A percentile compares a stretch with the other conserved stretches of the same genome.
Evolutionary conservation across 768 basidiomycete genomes (phyloP).

Genomic region (Boletus speciosus): DNA sequence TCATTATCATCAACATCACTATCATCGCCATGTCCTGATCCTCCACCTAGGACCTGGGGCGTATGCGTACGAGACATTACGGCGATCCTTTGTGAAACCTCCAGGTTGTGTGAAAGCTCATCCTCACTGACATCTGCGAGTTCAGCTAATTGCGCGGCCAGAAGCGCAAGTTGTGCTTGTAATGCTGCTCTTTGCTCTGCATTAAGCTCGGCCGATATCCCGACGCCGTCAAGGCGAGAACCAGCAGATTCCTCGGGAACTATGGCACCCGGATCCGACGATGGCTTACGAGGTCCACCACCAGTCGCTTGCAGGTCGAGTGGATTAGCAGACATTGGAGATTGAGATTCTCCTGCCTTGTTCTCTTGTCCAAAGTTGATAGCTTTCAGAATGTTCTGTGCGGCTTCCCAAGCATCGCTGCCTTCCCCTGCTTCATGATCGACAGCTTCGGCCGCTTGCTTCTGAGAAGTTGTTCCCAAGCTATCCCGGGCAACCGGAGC

Average conservation of each 20-base stretch:
- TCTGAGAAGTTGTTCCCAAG: constrained; percentile 7
- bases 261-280: not conserved
- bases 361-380: constrained; percentile 60
- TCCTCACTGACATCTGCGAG: constrained; percentile 46
- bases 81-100: constrained; percentile 5
- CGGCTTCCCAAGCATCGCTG: constrained; percentile 72
- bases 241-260: constrained; percentile 3
- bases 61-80: not conserved
- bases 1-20: constrained; percentile 17
- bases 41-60: not conserved
- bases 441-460: constrained; percentile 8
- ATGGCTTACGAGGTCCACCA: constrained; percentile 3
- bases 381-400: constrained; percentile 72
- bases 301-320: not conserved
- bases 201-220: constrained; percentile 27
- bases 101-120: constrained; percentile 27
- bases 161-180: constrained; percentile 68
- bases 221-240: constrained; percentile 1
- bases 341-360: constrained; percentile 9
- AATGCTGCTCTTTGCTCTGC: constrained; percentile 58
- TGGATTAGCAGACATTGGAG: constrained; percentile 1
- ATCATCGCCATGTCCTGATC: constrained; percentile 8
- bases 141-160: constrained; percentile 71
- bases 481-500: not conserved
- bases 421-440: constrained; percentile 39